Evolutionary conservation across 2,329 filamentous ascomycete genomes (phyloP).

Genomic region (Colletotrichum sp.): DNA sequence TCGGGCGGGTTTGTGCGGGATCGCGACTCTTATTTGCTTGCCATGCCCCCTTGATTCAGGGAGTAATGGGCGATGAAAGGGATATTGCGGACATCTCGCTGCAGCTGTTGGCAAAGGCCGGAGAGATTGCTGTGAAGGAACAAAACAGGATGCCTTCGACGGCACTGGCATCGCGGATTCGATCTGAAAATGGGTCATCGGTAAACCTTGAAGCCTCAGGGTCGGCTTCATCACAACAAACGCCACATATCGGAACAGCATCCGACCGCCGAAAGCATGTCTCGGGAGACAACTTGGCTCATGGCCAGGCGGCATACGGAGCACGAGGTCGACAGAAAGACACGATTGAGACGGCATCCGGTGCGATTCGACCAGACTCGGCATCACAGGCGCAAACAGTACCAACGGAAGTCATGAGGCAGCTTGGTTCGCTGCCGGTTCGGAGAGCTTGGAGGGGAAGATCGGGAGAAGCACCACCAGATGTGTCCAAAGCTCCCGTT

Average conservation of each 20-base stretch:
- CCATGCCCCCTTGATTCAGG: neutral
- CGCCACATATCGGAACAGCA: neutral
- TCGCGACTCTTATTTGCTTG: neutral
- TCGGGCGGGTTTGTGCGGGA: neutral
- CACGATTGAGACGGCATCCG: neutral
- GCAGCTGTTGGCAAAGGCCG: neutral
- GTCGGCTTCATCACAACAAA: neutral
- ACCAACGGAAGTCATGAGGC: neutral
- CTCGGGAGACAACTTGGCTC: neutral
- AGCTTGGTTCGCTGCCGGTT: neutral
- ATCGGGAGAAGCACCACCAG: neutral
- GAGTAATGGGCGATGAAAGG: constrained; percentile 9
- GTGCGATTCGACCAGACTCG: neutral
- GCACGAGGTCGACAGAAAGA: neutral
- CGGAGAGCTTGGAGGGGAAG: constrained; percentile 1
- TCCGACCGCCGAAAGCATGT: neutral
- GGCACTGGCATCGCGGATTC: neutral
- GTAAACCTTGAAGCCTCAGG: neutral
- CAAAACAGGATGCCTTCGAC: neutral
- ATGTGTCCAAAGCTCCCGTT: constrained; percentile 1
- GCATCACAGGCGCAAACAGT: neutral
- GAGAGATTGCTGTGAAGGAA: neutral
- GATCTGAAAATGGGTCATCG: neutral
- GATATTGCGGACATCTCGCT: neutral
- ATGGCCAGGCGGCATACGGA: neutral